Evolutionary conservation across 2,329 filamentous ascomycete species (phyloP), one percentile per base, ranked within the genome.

Genomic region (Cercospora sp.): DNA sequence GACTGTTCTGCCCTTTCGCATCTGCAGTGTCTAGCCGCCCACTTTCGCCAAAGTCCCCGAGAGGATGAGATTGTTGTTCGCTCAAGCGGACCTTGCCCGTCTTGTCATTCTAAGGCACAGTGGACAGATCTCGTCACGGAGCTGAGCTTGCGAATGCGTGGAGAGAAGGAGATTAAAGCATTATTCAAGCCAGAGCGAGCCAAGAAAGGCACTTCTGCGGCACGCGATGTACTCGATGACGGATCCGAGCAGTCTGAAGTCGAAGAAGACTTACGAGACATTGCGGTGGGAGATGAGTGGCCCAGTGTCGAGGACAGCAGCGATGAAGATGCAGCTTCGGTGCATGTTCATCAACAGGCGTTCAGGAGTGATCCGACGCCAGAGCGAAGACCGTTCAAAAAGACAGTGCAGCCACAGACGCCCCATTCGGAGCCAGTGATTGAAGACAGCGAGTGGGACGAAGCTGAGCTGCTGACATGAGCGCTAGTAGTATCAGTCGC

Each of bases 81-180:
- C 0, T 82, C 86, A 1, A 77, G 83, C 37, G 93, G 93, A 2
- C 79, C 74, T 2, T 98, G 94, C 80, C 92, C 92, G 0, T 81
- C 81, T 21, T 98, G 94, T 76, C 80, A 84, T 1, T 82, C 83
- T 0, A 79, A 82, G 4, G 80, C 93, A 1, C 78, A 83, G 61
- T 98, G 94, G 94, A 83, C 85, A 0, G 87, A 91, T 59, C 87
- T 97, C 81, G 90, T 96, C 82, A 94, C 89, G 76, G 94, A 97
- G 77, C 80, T 97, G 73, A 95, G 86, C 61, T 80, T 97, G 60
- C 86, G 94, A 34, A 82, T 87, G 40, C 86, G 92, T 26, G 93
- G 90, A 0, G 80, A 85, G 65, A 90, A 90, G 66, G 90, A 93
- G 71, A 81, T 94, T 0, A 86, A 89, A 49, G 88, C 88, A 72